Conservation (phyloP, 1,284 basidiomycete species). For the Cutaneotrichosporon daszewskae region DNA sequence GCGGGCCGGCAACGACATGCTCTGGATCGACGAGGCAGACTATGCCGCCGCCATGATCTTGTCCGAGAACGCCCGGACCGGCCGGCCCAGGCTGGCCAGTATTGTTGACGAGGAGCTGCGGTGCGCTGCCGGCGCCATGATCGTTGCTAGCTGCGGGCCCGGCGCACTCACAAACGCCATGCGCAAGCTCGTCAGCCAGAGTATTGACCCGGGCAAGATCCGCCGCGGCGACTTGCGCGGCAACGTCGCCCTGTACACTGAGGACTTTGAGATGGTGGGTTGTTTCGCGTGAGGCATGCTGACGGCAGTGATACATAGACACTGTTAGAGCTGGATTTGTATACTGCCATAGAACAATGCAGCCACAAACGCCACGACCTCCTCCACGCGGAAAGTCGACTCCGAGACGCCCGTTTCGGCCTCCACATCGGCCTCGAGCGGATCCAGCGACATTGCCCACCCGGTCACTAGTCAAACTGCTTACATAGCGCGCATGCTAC, state of each 20-base stretch:
- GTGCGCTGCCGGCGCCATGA: slow-evolving; percentile 54
- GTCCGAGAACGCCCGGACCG: slow-evolving; percentile 64
- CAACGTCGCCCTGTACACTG: slow-evolving; percentile 15
- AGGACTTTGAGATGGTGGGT: slow-evolving; percentile 22
- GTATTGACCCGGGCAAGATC: slow-evolving; percentile 10
- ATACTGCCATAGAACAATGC: too few species aligned
- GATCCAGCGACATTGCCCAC: too few species aligned
- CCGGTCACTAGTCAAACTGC: too few species aligned
- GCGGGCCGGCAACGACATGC: slow-evolving; percentile 7
- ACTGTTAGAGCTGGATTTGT: too few species aligned
- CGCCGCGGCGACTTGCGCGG: slow-evolving; percentile 9
- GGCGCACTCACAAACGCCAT: slow-evolving; percentile 6
- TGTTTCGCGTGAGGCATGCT: too few species aligned
- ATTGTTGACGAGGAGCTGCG: slow-evolving; percentile 68
- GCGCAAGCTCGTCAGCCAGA: slow-evolving; percentile 8
- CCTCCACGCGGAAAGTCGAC: too few species aligned
- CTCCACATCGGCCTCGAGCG: too few species aligned
- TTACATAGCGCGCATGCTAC: too few species aligned
- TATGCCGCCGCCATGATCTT: slow-evolving; percentile 62
- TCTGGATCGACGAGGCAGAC: slow-evolving; percentile 62
- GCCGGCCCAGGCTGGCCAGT: slow-evolving; percentile 63
- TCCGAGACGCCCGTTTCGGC: too few species aligned
- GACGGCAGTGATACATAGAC: too few species aligned
- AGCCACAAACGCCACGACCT: too few species aligned
- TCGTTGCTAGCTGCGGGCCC: slow-evolving; percentile 52